Base-by-base conservation (phyloP, 164 flowering plant species). In the Brasenia schreberi region DNA sequence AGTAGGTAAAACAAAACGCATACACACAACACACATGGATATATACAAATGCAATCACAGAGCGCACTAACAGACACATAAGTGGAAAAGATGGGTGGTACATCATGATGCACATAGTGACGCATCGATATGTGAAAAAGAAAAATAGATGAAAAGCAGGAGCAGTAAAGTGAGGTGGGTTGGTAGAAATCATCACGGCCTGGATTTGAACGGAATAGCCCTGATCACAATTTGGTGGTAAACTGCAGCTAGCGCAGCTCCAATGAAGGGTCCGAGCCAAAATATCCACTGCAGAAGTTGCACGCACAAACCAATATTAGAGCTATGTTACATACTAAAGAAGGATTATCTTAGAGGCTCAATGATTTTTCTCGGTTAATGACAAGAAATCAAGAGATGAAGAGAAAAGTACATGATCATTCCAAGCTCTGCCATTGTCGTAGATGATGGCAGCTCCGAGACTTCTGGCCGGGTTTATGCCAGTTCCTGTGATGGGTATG, bases 401-500 rank as follows among this genome's bases (percentile, higher is more conserved):
- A 53, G 17, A 68, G 43, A 16, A 0, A 19, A 72, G 65, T 74
- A 86, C 90, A 1, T 86, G 90, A 65, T 85, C 85, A 73, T 85
- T 81, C 92, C 92, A 87, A 68, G 62, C 73, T 70, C 81, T 79
- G 5, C 77, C 81, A 6, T 65, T 62, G 81, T 84, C 82, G 81
- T 69, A 80, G 70, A 86, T 80, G 5, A 84, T 86, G 59, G 88
- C 90, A 68, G 88, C 85, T 23, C 88, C 88, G 43, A 86, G 77
- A 68, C 90, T 86, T 78, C 90, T 79, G 11, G 90, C 87, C 0
- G 90, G 90, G 78, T 85, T 85, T 69, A 85, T 67, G 63, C 69
- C 63, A 17, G 63, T 67, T 59, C 69, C 69, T 5, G 63, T 67
- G 49, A 85, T 80, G 65, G 90, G 90, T 53, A 85, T 87, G 11